Conservation (phyloP, 2,329 filamentous ascomycete genomes). For the Ambrosiella xylebori region DNA sequence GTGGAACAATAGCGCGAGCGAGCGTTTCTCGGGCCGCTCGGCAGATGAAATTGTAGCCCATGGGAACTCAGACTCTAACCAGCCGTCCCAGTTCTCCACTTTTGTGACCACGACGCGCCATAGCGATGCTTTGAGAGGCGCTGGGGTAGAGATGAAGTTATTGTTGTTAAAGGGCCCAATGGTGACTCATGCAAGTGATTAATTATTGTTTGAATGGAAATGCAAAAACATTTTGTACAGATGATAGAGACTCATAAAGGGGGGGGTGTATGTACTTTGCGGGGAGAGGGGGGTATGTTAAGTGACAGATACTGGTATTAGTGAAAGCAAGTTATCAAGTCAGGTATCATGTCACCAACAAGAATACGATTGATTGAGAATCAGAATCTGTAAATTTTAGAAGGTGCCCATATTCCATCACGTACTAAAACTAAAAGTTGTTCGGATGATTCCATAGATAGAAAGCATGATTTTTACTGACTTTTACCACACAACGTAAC, state of each 20-base stretch:
- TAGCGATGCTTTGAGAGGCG: neutral
- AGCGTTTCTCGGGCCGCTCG: neutral
- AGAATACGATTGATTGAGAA: too few species aligned
- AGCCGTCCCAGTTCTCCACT: neutral
- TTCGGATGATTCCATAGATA: too few species aligned
- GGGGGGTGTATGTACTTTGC: neutral
- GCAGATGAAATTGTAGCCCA: neutral
- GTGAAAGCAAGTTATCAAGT: too few species aligned
- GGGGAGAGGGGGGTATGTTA: neutral
- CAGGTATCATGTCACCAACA: too few species aligned
- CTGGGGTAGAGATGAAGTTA: neutral
- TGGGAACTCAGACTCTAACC: neutral
- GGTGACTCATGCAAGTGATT: neutral
- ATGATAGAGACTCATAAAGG: neutral
- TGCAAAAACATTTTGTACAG: too few species aligned
- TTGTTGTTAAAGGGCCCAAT: neutral
- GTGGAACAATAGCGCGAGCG: too few species aligned
- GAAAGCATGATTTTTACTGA: too few species aligned
- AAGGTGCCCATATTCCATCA: too few species aligned
- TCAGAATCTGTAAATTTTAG: too few species aligned
- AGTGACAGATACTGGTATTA: too few species aligned
- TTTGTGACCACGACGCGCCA: neutral
- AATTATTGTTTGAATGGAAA: too few species aligned
- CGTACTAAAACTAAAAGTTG: too few species aligned
- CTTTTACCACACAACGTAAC: neutral